Base-by-base conservation (phyloP, 306 rosid genomes). In the Hippophae tibetana region DNA sequence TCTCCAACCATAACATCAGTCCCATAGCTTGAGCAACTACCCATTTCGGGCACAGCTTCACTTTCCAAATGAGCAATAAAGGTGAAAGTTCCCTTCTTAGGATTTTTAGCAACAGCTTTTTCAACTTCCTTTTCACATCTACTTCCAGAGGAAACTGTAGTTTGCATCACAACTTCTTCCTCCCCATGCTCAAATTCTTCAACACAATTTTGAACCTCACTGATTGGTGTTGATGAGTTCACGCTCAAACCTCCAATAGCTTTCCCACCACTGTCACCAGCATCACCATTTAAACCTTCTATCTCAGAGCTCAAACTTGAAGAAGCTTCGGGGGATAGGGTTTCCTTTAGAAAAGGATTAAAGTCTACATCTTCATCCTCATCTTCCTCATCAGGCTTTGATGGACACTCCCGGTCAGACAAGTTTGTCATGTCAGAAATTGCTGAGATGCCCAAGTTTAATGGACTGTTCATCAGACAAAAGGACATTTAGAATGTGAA, bases 271-370 rank as follows among this genome's bases (percentile, higher is more conserved):
- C 79, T 75, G 45, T 65, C 71, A 59, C 76, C 79, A 55, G 65
- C 79, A 72, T 72, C 78, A 43, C 80, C 79, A 66, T 83, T 84
- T 61, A 85, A 75, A 70, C 83, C 92, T 65, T 83, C 96, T 62
- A 69, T 76, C 72, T 76, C 98, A 42, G 95, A 87, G 78, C 96
- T 90, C 80, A 85, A 76, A 74, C 96, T 87, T 13, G 90, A 90
- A 43, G 90, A 85, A 61, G 96, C 95, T 81, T 87, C 96, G 2
- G 72, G 83, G 6, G 83, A 90, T 56, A 56, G 84, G 49, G 80
- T 69, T 64, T 81, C 94, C 79, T 80, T 83, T n/a, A 85, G 56
- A 73, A 83, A 85, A 13, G 85, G 93, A 73, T 84, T 87, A 62
- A 87, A 87, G 72, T 87, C 95, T 3, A 57, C 72, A 69, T 87